Conservation (phyloP, 257 asterid genomes). For the Lavandula angustifolia region DNA sequence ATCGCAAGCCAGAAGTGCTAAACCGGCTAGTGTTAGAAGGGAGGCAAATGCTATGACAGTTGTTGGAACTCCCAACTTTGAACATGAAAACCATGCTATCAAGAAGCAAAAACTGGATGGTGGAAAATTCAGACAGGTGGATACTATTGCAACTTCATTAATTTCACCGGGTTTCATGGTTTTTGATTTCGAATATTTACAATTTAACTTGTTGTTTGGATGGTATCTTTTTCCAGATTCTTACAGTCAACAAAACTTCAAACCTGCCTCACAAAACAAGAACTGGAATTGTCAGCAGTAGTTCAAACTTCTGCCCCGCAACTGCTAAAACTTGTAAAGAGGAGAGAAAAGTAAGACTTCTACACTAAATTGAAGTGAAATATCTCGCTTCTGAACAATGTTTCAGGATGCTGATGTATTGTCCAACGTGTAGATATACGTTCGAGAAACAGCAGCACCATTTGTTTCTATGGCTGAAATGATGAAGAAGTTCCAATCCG, state of each 20-base stretch:
- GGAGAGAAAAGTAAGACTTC: slow-evolving; percentile 61
- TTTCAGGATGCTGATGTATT: slow-evolving; percentile 16
- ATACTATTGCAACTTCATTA: background rate
- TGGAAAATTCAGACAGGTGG: slow-evolving; percentile 82
- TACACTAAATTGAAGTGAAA: too few relatives aligned
- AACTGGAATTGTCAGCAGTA: slow-evolving; percentile 48
- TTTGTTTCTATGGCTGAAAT: slow-evolving; percentile 90
- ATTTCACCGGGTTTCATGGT: background rate
- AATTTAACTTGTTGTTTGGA: background rate
- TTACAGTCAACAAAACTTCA: slow-evolving; percentile 57
- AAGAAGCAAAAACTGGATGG: slow-evolving; percentile 91
- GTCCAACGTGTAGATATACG: slow-evolving; percentile 54
- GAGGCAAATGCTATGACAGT: slow-evolving; percentile 46
- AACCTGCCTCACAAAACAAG: slow-evolving; percentile 79
- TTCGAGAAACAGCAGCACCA: slow-evolving; percentile 73
- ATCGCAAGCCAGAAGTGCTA: slow-evolving; percentile 52
- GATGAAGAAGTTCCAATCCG: slow-evolving; percentile 80
- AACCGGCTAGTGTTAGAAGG: slow-evolving; percentile 60
- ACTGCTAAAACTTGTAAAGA: slow-evolving; percentile 60
- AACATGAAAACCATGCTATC: slow-evolving; percentile 84
- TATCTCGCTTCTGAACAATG: background rate
- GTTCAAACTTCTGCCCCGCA: slow-evolving; percentile 48
- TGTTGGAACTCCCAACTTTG: slow-evolving; percentile 58
- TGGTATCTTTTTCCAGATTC: slow-evolving; percentile 57
- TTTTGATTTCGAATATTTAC: background rate